Percentiles rank a stretch among this genome's conserved stretches.
phyloP scores from a whole-genome alignment of 495 filamentous ascomycete genomes.

The Podospora pseudocomata region DNA sequence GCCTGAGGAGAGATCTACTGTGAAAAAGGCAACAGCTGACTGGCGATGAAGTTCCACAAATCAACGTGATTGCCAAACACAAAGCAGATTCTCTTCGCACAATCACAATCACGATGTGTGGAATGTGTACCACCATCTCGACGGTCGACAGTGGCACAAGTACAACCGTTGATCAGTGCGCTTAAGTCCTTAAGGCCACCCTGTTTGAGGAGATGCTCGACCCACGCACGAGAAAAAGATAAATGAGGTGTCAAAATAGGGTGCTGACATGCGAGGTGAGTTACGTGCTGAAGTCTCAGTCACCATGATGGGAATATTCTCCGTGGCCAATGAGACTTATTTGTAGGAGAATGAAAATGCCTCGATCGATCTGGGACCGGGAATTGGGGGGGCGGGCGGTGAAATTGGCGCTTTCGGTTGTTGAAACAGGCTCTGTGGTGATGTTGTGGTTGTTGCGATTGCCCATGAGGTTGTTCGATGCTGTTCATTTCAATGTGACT shows the following conservation, averaged over 20 bases:
- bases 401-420: neutral
- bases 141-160: neutral
- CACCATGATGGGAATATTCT: neutral
- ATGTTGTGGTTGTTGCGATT: neutral
- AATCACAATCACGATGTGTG: neutral
- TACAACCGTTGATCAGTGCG: neutral
- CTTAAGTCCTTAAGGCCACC: neutral
- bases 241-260: constrained; percentile 5
- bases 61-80: neutral
- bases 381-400: neutral
- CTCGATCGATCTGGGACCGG: neutral
- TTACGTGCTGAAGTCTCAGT: neutral
- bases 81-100: neutral
- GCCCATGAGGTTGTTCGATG: neutral
- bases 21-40: neutral
- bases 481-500: neutral
- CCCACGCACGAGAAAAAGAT: neutral
- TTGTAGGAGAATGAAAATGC: neutral
- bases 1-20: neutral
- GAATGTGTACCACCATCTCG: neutral
- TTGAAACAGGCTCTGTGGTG: neutral
- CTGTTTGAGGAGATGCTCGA: neutral
- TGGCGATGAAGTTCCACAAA: neutral
- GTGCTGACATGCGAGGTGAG: neutral
- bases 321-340: neutral